Base-by-base conservation (phyloP, 306 rosid species). In the Dryas drummondii region DNA sequence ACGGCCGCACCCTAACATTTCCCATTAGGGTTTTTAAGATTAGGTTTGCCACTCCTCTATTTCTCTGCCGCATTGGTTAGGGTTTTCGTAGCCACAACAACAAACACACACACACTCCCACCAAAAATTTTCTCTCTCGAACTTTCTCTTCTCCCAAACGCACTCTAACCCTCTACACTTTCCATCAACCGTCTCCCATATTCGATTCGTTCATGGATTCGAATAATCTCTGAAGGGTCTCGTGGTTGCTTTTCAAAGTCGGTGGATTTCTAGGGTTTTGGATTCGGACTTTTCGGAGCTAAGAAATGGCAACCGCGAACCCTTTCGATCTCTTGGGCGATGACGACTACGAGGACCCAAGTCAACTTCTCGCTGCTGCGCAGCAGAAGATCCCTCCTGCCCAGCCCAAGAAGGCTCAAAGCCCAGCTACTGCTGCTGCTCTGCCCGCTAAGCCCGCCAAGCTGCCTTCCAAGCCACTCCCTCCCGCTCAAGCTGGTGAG, bases 381-480 rank as follows among this genome's bases (percentile, higher is more conserved):
- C 80, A 78, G 66, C 68, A 78, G 66, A 79, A 79, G 78, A 69
- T 70, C 12, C 58, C 76, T 7, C 56, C 79, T 14, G 58, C 66
- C 5, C 73, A 75, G 71, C 72, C 82, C 10, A 84, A 86, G 90
- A 84, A 86, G 70, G 63, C 76, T 4, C 73, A 62, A 55, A n/a
- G 68, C 75, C 74, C 85, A 52, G 9, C 37, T 32, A 32, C 37
- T 32, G 84, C 81, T 68, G 80, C 50, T 16, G 42, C 81, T 48
- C 85, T 68, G 75, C 82, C 86, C 1, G 81, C 84, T 2, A 82
- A 85, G 82, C 80, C 90, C 3, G 90, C 88, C 7, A 86, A 84
- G 79, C 80, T 88, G 1, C 93, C 93, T 3, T 78, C 88, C 78
- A 88, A 88, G 88, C 93, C 93, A 2, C 72, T 78, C 9, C 93